Evolutionary conservation across 2,329 filamentous ascomycete genomes (phyloP).

Genomic region (Capronia epimyces): DNA sequence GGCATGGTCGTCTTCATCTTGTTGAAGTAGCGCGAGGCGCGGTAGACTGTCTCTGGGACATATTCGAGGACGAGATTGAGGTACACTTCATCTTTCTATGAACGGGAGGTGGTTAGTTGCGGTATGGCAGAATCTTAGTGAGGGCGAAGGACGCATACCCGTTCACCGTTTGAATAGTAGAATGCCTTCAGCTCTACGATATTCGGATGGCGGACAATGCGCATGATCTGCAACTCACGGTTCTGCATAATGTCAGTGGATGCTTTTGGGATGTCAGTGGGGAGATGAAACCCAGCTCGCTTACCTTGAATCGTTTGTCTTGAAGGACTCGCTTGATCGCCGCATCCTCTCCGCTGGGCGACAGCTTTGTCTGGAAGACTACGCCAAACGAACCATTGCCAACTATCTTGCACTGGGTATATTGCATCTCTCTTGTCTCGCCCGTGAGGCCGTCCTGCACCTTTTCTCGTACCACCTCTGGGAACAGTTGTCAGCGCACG

Average conservation of each 20-base stretch:
- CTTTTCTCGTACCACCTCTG: slow-evolving; percentile 97
- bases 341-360: slow-evolving; percentile 94
- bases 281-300: slow-evolving; percentile 22
- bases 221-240: slow-evolving; percentile 98
- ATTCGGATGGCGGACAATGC: slow-evolving; percentile 96
- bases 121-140: neutral
- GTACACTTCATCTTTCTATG: slow-evolving; percentile 93
- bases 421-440: slow-evolving; percentile 93
- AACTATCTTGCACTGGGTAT: slow-evolving; percentile 99
- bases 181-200: slow-evolving; percentile 99
- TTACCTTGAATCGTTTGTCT: slow-evolving; percentile 98
- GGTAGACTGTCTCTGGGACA: slow-evolving; percentile 96
- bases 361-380: slow-evolving; percentile 97
- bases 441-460: slow-evolving; percentile 97
- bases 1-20: slow-evolving; percentile 99
- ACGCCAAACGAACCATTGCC: slow-evolving; percentile 98
- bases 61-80: slow-evolving; percentile 97
- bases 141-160: slow-evolving; percentile 55
- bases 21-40: slow-evolving; percentile 97
- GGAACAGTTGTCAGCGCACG: slow-evolving; percentile 29
- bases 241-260: slow-evolving; percentile 59
- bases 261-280: neutral
- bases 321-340: slow-evolving; percentile 98
- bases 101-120: neutral
- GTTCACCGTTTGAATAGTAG: slow-evolving; percentile 98